Conservation (phyloP, 1,284 basidiomycete species). For the Apiotrichum gamsii region DNA sequence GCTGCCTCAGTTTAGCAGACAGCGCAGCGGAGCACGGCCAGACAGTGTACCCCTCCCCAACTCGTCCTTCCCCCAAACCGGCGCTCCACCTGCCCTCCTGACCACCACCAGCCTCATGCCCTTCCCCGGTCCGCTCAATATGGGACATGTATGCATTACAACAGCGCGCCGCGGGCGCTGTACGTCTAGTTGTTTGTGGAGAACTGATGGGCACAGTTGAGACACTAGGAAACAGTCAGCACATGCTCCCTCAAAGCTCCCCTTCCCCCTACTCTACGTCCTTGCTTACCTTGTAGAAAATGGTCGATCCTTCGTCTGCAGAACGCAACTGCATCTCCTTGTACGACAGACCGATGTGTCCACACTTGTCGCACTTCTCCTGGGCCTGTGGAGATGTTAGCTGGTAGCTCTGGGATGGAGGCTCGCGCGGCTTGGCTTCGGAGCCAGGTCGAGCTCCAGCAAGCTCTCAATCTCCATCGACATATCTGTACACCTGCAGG, state of each 20-base stretch:
- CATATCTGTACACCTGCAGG: no score
- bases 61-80: no score
- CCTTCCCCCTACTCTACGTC: neutral
- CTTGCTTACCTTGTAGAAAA: conserved; percentile 50
- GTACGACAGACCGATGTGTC: conserved; percentile 56
- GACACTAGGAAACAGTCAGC: conserved; percentile 30
- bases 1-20: no score
- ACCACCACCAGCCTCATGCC: no score
- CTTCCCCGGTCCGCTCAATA: no score
- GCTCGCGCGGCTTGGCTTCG: neutral
- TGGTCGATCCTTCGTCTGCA: conserved; percentile 84
- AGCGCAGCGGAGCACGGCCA: no score
- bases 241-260: neutral
- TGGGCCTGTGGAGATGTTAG: conserved; percentile 72
- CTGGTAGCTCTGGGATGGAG: conserved; percentile 1
- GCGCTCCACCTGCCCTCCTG: no score
- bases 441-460: no score
- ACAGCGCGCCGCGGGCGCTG: no score
- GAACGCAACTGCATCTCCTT: conserved; percentile 62
- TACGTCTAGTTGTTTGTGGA: conserved; percentile 45
- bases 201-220: conserved; percentile 47
- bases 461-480: no score
- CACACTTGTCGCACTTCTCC: conserved; percentile 88
- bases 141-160: conserved; percentile 11
- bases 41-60: no score